These are phyloP conservation scores for Citrus sp. DNA, from an alignment of 345 rosid genomes.

Conservation along the genomic window DNA sequence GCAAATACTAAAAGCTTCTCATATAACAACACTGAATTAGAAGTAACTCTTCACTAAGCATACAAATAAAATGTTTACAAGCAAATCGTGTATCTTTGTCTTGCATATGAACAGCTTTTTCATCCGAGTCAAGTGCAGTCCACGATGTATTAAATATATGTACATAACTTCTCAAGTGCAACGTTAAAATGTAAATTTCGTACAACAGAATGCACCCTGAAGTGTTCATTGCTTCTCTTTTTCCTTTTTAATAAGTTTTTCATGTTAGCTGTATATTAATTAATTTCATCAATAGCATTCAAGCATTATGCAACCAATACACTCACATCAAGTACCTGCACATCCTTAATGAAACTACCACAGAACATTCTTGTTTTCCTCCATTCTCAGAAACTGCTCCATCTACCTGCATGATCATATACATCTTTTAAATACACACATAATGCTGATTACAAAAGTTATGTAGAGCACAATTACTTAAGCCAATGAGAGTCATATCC, in stretches of 20 bases:
- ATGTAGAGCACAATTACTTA: background rate
- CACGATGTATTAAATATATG: too few relatives aligned
- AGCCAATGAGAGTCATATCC: too few relatives aligned
- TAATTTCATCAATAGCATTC: background rate
- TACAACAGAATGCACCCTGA: too few relatives aligned
- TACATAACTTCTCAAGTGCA: too few relatives aligned
- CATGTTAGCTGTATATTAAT: background rate
- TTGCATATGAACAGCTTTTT: background rate
- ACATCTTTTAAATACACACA: background rate
- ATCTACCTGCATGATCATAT: conserved; percentile 3
- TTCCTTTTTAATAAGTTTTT: background rate
- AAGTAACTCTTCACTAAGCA: background rate
- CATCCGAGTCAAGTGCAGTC: too few relatives aligned
- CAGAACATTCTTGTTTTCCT: background rate
- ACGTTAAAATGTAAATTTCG: too few relatives aligned
- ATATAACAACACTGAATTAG: too few relatives aligned
- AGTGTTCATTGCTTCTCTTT: too few relatives aligned
- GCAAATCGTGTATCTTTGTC: background rate
- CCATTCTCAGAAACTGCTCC: background rate
- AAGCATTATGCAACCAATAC: background rate
- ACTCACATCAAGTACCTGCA: background rate
- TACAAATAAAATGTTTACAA: background rate
- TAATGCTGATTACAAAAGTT: background rate
- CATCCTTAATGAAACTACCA: background rate
- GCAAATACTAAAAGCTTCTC: too few relatives aligned